Evolutionary conservation across 148 eudicot species (phyloP), one percentile per base, ranked within the genome.

Genomic region (Silene uniflora): DNA sequence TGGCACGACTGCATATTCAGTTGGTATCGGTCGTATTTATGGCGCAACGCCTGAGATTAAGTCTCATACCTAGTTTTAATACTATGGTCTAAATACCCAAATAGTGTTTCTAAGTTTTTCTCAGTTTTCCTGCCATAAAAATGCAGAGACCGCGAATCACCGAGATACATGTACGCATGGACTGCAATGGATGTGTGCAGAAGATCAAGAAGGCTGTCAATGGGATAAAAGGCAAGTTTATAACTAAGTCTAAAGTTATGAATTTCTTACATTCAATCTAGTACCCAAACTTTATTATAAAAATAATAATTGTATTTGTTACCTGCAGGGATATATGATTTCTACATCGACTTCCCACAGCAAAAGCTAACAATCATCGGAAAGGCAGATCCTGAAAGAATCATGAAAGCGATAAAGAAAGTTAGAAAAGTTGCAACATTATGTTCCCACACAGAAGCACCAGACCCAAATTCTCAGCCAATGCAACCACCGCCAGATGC

Each of bases 101-200:
- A 76, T 4, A 76, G 14, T 17, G 61, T 42, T 65, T 65, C 32
- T 71, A 44, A 64, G 76, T 44, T 46, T 83, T 59, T 63, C 16
- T 71, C 79, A 79, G 78, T 69, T 73, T 72, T 76, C 56, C 68
- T 62, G 47, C 68, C 72, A 19, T 27, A 77, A 82, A 71, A 56
- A 75, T 90, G 91, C 92, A 94, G 97, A 88, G 85, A 78, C 89
- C 98, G 59, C 80, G 82, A 74, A 83, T 94, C 72, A 94, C 91
- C 0, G 96, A 91, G 89, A 90, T 94, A 75, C 71, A 87, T 69
- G 96, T 94, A 66, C 85, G 98, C 9, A 90, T 94, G 84, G 98
- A 94, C 85, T 94, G 97, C 67, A 94, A 94, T 67, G 98, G 98
- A 29, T 94, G 98, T 29, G 91, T 91, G 61, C 97, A 91, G 81